Evolutionary conservation across 148 eudicot species (phyloP), one percentile per base, ranked within the genome.

Genomic region (Bassia scoparia): DNA sequence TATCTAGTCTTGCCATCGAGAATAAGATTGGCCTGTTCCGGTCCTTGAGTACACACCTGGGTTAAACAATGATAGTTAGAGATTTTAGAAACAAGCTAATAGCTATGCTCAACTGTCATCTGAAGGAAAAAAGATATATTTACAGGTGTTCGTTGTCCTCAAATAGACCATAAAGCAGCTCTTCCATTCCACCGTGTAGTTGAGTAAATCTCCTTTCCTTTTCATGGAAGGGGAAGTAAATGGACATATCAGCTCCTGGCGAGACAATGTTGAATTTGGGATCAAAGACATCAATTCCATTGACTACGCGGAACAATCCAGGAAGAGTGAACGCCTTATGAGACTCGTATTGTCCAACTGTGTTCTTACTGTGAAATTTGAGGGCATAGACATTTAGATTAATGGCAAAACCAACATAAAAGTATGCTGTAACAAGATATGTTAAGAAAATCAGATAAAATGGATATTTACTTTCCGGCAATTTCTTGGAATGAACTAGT

Each of bases 401-500:
- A 3, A 15, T 12, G 35, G 38, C 37, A 60, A 23, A 10, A 30
- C 15, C 35, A 65, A 38, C n/a, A n/a, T 6, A 43, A 26, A 41
- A 8, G 2, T 33, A 18, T 41, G n/a, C n/a, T n/a, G n/a, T 5
- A 48, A 52, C 23, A 52, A 52, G 50, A 7, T n/a, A n/a, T n/a
- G n/a, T 3, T 15, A 24, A 9, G 26, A 55, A 21, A 34, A 23
- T 15, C 15, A 66, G 10, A 23, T 21, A 37, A n/a, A 21, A 10
- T 35, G 33, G 29, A 53, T 21, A 33, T 53, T 61, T 88, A 95
- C 98, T 87, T 95, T 80, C 98, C 98, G 6, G 98, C 98, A 48
- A 95, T 91, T 68, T 95, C 98, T 78, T 95, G 98, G 87, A 95
- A 95, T n/a, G 98, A 91, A 74, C 98, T 95, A 17, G 98, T 91